phyloP scores from a whole-genome alignment of 306 rosid genomes.

The cucumber (Cucumis sativus) region DNA sequence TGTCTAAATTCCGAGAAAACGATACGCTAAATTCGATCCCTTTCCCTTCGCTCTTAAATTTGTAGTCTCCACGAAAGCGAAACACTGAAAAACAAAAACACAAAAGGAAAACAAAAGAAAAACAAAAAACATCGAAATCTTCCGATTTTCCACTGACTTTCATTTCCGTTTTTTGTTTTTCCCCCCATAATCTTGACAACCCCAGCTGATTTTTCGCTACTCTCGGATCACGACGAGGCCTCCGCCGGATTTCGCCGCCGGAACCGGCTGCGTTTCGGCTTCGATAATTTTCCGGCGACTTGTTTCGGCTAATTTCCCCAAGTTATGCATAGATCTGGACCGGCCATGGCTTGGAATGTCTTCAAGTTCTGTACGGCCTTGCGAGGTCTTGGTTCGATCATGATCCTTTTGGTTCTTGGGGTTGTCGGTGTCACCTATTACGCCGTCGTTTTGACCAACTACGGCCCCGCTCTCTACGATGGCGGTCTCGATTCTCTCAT shows the following conservation, averaged over 20 bases:
- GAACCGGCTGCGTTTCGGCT: background rate
- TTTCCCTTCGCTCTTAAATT: background rate
- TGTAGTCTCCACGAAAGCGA: background rate
- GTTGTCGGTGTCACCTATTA: conserved; percentile 94
- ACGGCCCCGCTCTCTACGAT: conserved; percentile 63
- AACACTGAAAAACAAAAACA: background rate
- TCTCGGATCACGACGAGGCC: background rate
- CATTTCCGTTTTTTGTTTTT: background rate
- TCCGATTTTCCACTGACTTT: background rate
- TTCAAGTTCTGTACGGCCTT: conserved; percentile 97
- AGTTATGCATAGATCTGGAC: conserved; percentile 97
- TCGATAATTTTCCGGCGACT: background rate
- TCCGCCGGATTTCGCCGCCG: background rate
- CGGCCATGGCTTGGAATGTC: conserved; percentile 97
- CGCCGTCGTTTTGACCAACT: conserved; percentile 85
- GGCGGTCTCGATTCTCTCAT: conserved; percentile 62
- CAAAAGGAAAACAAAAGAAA: too few species aligned
- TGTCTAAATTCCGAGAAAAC: conserved; percentile 1
- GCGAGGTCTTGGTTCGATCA: conserved; percentile 94
- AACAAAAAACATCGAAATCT: background rate
- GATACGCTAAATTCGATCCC: conserved; percentile 6
- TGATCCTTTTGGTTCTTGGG: conserved; percentile 91
- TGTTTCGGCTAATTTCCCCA: background rate
- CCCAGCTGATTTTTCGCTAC: background rate
- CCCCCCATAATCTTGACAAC: background rate